These are phyloP conservation scores for Cyberlindnera xylosilytica DNA, from an alignment of 805 yeast genomes.

Conservation along the genomic window DNA sequence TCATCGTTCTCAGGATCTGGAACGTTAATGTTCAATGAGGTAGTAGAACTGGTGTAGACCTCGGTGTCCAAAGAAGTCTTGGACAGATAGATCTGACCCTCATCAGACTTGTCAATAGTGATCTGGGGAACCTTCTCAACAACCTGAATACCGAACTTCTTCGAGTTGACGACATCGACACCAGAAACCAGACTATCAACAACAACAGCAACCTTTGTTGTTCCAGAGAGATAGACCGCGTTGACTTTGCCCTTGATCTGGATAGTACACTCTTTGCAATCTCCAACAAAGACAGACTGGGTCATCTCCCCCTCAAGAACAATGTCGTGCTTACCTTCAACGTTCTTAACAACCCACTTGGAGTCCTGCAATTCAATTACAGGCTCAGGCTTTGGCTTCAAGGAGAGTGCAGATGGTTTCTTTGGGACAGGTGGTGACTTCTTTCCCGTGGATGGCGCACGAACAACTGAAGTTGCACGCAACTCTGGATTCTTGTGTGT, in stretches of 20 bases:
- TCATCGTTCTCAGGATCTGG: constrained; percentile 73
- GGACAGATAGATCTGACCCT: constrained; percentile 77
- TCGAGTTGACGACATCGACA: constrained; percentile 79
- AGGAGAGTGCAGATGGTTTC: constrained; percentile 64
- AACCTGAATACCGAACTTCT: constrained; percentile 80
- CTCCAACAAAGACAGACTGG: constrained; percentile 87
- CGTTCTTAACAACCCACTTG: constrained; percentile 87
- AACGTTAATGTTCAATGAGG: constrained; percentile 80
- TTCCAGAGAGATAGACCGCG: constrained; percentile 76
- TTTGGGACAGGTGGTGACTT: constrained; percentile 70
- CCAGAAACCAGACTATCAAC: constrained; percentile 85
- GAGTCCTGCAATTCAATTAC: constrained; percentile 79
- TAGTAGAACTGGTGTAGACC: constrained; percentile 78
- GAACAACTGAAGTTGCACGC: constrained; percentile 54
- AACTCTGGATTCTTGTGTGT: constrained; percentile 88
- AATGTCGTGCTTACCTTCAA: constrained; percentile 58
- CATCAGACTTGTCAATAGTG: constrained; percentile 84
- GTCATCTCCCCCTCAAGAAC: constrained; percentile 75
- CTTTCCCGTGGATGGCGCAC: constrained; percentile 33
- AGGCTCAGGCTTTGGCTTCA: constrained; percentile 51
- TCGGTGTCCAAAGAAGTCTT: constrained; percentile 70
- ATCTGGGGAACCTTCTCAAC: constrained; percentile 80
- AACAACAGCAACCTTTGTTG: constrained; percentile 70
- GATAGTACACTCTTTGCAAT: constrained; percentile 68
- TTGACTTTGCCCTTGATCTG: constrained; percentile 90